Evolutionary conservation across 2,329 filamentous ascomycete genomes (phyloP), one percentile per base, ranked within the genome.

Genomic region (Geoglossum cookeanum): DNA sequence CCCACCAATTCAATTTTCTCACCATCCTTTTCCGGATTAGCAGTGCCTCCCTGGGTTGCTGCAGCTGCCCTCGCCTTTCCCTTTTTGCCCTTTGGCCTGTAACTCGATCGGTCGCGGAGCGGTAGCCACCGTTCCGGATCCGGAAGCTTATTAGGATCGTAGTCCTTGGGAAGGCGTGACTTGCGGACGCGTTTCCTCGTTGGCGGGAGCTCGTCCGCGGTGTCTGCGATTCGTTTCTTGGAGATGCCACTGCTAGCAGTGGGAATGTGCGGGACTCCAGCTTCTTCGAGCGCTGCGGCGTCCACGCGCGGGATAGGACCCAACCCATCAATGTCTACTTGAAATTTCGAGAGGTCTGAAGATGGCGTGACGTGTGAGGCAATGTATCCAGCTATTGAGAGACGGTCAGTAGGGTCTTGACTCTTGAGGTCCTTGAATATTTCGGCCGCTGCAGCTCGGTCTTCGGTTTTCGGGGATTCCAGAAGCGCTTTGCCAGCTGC

Each of bases 71-170:
- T 85, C 77, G 89, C 84, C 76, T 88, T 91, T 57, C 87, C 87
- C 76, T 95, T 94, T 74, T 85, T 89, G 4, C 89, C 89, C 73
- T 92, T 95, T 6, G 90, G 89, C 53, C 85, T 76, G 70, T 95
- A 98, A 45, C 81, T 86, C 63, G 86, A 92, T 58, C 92, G 79
- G 68, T 98, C 92, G 56, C 85, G 82, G 65, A 97, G 75, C 11
- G 92, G 91, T 59, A 98, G 71, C 92, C 92, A 98, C 61, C 92
- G 78, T 71, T 98, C 92, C 0, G 88, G 83, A 68, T 98, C 92
- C 37, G 87, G 79, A 62, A 81, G 83, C 74, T 89, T 94, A 63
- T 77, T 80, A 56, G 86, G 78, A 59, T 88, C 86, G 65, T 80
- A 87, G 64, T 83, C 78, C 70, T 87, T 87, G 35, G 85, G 85